Evolutionary conservation across 306 rosid species (phyloP).

Genomic region (Hylodesmum podocarpum): DNA sequence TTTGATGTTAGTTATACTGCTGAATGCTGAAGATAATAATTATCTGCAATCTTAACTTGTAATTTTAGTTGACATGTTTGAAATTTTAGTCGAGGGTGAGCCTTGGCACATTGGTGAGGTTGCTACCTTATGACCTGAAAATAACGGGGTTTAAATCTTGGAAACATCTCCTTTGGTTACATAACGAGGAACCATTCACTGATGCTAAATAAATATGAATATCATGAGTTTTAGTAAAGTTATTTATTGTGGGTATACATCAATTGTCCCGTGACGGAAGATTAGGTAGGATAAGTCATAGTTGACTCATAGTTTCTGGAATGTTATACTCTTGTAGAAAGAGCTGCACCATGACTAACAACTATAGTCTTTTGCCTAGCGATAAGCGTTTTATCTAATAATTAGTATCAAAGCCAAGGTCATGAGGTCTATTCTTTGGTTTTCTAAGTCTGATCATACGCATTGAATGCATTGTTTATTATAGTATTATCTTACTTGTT

Average conservation of each 20-base stretch:
- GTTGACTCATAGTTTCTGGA: too few relatives aligned
- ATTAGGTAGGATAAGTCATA: too few relatives aligned
- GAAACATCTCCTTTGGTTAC: neutral
- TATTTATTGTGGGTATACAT: too few relatives aligned
- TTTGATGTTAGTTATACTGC: constrained; percentile 3
- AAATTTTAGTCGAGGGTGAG: neutral
- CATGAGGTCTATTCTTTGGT: neutral
- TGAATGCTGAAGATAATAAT: neutral
- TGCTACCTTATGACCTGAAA: neutral
- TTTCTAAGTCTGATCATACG: neutral
- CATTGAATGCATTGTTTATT: neutral
- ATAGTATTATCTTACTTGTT: constrained; percentile 1
- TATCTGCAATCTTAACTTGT: neutral
- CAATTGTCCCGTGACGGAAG: too few relatives aligned
- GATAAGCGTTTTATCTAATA: too few relatives aligned
- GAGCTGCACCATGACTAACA: too few relatives aligned
- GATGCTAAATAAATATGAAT: neutral
- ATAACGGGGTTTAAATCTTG: neutral
- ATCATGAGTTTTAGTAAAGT: neutral
- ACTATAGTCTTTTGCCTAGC: too few relatives aligned
- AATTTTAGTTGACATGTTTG: constrained; percentile 17
- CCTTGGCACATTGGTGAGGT: neutral
- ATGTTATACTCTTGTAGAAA: too few relatives aligned
- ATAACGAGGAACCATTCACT: neutral
- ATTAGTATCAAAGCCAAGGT: too few relatives aligned